Percentiles rank a stretch among this genome's conserved stretches.
Evolutionary conservation across 768 basidiomycete genomes (phyloP).

Genomic region (Tulasnella sp.): DNA sequence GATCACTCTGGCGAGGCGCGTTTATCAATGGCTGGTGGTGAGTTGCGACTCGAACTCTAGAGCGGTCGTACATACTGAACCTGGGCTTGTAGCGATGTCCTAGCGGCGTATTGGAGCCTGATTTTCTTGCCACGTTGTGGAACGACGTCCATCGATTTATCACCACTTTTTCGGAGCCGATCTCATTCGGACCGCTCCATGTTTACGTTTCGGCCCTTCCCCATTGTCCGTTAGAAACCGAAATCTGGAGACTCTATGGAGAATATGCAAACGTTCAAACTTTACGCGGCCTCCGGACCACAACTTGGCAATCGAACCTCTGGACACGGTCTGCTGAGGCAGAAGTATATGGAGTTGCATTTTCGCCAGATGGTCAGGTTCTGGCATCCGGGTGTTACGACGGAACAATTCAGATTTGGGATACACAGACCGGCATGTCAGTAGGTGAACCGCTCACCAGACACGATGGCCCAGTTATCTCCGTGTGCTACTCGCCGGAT

Average conservation of each 20-base stretch:
- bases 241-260: background rate
- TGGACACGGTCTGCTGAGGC: background rate
- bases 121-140: background rate
- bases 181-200: background rate
- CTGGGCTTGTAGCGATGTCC: background rate
- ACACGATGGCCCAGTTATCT: background rate
- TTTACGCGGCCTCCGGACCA: background rate
- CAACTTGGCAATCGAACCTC: background rate
- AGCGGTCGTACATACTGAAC: background rate
- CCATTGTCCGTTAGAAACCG: background rate
- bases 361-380: background rate
- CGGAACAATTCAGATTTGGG: background rate
- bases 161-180: background rate
- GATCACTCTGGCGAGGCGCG: background rate
- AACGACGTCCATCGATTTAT: background rate
- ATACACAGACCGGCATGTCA: background rate
- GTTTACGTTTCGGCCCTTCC: background rate
- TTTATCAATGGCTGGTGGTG: background rate
- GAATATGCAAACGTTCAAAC: background rate
- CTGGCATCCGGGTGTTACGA: background rate
- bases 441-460: background rate
- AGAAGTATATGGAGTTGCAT: background rate
- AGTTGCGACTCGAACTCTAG: background rate
- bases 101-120: background rate
- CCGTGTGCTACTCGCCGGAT: no score